A percentile compares a stretch with the other conserved stretches of the same genome.
phyloP scores from a whole-genome alignment of 495 filamentous ascomycete genomes.

The Margaritispora aquatica region DNA sequence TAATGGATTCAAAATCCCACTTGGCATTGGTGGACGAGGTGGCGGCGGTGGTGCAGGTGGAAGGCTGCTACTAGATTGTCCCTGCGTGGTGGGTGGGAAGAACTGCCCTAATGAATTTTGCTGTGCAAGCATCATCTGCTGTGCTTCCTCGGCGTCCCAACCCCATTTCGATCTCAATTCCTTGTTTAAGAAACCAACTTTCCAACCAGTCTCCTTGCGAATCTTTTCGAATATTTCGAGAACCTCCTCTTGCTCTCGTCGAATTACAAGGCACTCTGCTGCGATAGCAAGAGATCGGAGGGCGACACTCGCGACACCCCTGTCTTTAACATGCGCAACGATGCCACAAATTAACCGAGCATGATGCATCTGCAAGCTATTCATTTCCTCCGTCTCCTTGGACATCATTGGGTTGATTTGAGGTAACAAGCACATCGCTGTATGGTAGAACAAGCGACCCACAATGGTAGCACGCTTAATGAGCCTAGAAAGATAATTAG shows the following conservation, averaged over 20 bases:
- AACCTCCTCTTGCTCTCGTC: conserved; percentile 75
- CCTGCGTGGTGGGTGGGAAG: conserved; percentile 11
- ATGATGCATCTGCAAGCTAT: conserved; percentile 59
- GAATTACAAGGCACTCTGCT: conserved; percentile 62
- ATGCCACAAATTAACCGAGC: conserved; percentile 84
- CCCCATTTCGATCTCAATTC: conserved; percentile 74
- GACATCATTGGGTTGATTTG: conserved; percentile 63
- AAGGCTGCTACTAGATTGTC: conserved; percentile 3
- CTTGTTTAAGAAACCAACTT: conserved; percentile 56
- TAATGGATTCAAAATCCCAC: conserved; percentile 58
- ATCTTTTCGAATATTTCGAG: conserved; percentile 71
- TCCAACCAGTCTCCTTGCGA: conserved; percentile 73
- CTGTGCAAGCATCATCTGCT: conserved; percentile 17
- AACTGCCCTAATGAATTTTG: conserved; percentile 21
- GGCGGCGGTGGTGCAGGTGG: conserved; percentile 21
- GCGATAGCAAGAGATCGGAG: conserved; percentile 74
- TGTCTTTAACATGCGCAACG: conserved; percentile 74
- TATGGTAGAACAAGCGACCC: conserved; percentile 88
- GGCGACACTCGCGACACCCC: conserved; percentile 69
- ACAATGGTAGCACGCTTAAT: conserved; percentile 76
- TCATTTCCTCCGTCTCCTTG: conserved; percentile 59
- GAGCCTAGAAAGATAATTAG: conserved; percentile 48
- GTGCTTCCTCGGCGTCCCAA: conserved; percentile 48
- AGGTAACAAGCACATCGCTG: conserved; percentile 69
- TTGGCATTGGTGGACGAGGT: conserved; percentile 12